These are phyloP conservation scores for Triticum aestivum DNA, from an alignment of 176 grass and related monocot species.

Conservation along the genomic window DNA sequence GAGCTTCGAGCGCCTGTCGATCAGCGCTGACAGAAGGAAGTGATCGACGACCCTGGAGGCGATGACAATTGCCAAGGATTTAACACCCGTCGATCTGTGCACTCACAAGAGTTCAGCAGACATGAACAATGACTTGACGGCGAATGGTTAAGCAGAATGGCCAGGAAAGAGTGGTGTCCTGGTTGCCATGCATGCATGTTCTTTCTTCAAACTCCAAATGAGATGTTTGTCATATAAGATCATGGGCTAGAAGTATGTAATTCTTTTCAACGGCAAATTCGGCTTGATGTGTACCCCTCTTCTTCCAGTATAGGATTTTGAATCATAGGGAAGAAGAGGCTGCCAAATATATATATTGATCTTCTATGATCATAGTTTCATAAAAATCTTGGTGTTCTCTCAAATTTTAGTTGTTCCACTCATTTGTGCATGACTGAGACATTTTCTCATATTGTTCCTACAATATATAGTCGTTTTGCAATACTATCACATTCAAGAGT, in stretches of 20 bases:
- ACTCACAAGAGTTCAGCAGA: neutral
- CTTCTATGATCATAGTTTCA: neutral
- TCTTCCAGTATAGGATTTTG: neutral
- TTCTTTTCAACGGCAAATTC: neutral
- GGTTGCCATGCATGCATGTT: neutral
- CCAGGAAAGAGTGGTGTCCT: neutral
- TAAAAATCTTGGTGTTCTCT: neutral
- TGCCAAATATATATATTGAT: neutral
- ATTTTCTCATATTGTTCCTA: neutral
- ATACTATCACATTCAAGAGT: neutral
- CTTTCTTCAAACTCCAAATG: neutral
- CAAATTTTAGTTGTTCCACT: neutral
- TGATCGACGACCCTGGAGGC: constrained; percentile 3
- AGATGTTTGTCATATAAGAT: neutral
- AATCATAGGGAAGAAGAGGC: neutral
- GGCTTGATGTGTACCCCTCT: neutral
- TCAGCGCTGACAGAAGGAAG: constrained; percentile 69
- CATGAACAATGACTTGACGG: neutral
- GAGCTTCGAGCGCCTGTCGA: constrained; percentile 71
- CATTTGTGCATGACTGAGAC: neutral
- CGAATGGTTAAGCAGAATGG: neutral
- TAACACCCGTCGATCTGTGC: neutral
- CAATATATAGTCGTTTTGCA: neutral
- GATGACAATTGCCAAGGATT: too few species aligned
- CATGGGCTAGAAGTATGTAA: neutral